Conservation (phyloP, 345 rosid species). For the Camelina hispida region DNA sequence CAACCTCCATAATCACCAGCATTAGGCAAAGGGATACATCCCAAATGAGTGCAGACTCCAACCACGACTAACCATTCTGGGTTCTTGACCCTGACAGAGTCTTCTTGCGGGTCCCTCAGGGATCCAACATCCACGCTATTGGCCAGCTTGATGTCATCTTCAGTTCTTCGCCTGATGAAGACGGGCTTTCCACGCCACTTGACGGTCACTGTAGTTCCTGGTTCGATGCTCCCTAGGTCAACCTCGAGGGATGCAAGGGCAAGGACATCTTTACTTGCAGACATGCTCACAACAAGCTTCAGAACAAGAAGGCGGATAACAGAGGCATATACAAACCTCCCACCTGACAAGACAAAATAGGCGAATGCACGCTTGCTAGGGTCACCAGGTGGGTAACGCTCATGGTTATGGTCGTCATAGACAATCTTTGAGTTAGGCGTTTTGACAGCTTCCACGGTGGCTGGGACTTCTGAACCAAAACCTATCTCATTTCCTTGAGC, state of each 20-base stretch:
- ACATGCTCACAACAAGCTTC: slow-evolving; percentile 90
- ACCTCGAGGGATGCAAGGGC: slow-evolving; percentile 95
- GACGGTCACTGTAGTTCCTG: slow-evolving; percentile 86
- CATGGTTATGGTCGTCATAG: slow-evolving; percentile 85
- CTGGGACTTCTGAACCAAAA: slow-evolving; percentile 48
- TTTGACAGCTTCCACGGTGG: slow-evolving; percentile 78
- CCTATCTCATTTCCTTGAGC: slow-evolving; percentile 53
- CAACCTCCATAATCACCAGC: slow-evolving; percentile 98
- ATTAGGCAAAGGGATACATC: slow-evolving; percentile 96
- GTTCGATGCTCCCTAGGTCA: slow-evolving; percentile 85
- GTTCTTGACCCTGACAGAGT: slow-evolving; percentile 74
- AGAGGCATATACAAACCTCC: slow-evolving; percentile 89
- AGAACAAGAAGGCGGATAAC: slow-evolving; percentile 79
- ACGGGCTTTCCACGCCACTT: slow-evolving; percentile 99
- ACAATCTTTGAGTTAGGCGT: slow-evolving; percentile 79
- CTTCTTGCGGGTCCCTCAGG: slow-evolving; percentile 89
- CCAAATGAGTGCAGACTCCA: slow-evolving; percentile 97
- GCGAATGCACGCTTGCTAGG: slow-evolving; percentile 98
- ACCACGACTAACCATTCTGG: slow-evolving; percentile 92
- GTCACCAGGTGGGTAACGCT: slow-evolving; percentile 92
- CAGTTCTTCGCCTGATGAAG: slow-evolving; percentile 90
- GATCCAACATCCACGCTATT: slow-evolving; percentile 80
- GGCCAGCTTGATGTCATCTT: slow-evolving; percentile 84
- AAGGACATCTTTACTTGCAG: slow-evolving; percentile 95
- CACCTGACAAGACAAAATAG: slow-evolving; percentile 86